Conservation (phyloP, 192 early-diverging fungal species). For the Podila minutissima region DNA sequence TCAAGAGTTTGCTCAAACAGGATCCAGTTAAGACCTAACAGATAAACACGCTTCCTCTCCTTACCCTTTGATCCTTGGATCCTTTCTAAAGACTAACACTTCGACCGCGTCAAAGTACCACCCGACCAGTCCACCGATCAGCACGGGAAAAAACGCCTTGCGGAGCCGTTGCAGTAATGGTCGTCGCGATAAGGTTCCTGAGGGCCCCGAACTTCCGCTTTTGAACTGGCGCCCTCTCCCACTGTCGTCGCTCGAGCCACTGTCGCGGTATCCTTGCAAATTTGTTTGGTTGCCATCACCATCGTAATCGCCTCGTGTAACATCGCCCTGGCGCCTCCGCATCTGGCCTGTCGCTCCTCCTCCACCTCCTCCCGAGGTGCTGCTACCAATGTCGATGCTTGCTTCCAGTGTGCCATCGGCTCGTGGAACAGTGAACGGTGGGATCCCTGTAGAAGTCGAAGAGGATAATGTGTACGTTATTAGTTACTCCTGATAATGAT, state of each 20-base stretch:
- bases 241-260: slow-evolving; percentile 2
- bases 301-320: slow-evolving; percentile 20
- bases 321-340: slow-evolving; percentile 26
- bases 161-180: slow-evolving; percentile 23
- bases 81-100: slow-evolving; percentile 28
- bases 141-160: slow-evolving; percentile 16
- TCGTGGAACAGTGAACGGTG: slow-evolving; percentile 41
- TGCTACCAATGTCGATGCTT: slow-evolving; percentile 10
- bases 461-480: background rate
- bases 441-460: slow-evolving; percentile 16
- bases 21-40: too few relatives aligned
- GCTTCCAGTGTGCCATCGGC: slow-evolving; percentile 42
- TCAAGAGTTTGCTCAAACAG: too few relatives aligned
- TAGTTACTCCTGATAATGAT: too few relatives aligned
- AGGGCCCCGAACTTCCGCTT: background rate
- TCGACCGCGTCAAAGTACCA: slow-evolving; percentile 44
- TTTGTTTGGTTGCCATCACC: slow-evolving; percentile 46
- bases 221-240: background rate
- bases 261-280: slow-evolving; percentile 31
- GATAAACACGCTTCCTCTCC: background rate
- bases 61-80: slow-evolving; percentile 48
- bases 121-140: slow-evolving; percentile 15
- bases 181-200: slow-evolving; percentile 8
- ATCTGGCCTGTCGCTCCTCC: slow-evolving; percentile 17
- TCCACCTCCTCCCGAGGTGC: background rate